phyloP scores from a whole-genome alignment of 306 rosid genomes.

The Vachellia collinsii region DNA sequence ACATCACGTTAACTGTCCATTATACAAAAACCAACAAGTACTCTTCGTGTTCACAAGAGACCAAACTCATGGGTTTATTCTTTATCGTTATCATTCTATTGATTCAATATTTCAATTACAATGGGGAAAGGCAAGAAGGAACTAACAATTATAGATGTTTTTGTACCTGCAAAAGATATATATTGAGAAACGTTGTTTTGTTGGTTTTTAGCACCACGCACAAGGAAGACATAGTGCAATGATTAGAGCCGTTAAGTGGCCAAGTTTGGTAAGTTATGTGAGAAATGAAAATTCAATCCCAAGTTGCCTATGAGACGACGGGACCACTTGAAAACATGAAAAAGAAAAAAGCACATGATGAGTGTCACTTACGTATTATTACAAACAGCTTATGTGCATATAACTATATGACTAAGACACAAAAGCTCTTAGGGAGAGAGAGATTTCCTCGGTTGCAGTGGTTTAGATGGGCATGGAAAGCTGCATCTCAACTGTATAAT shows the following conservation, averaged over 20 bases:
- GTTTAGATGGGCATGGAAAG: constrained; percentile 1
- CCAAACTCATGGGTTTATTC: constrained; percentile 39
- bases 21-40: background rate
- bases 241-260: constrained; percentile 53
- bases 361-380: background rate
- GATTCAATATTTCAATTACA: constrained; percentile 28
- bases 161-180: constrained; percentile 43
- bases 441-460: background rate
- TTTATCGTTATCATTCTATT: constrained; percentile 39
- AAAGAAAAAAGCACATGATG: background rate
- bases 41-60: constrained; percentile 27
- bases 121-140: constrained; percentile 29
- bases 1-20: constrained; percentile 44
- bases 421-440: background rate
- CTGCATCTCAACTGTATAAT: background rate
- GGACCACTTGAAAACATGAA: constrained; percentile 32
- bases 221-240: constrained; percentile 54
- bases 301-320: constrained; percentile 29
- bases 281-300: constrained; percentile 14
- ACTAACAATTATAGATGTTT: constrained; percentile 37
- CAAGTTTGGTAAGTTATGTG: constrained; percentile 41
- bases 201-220: constrained; percentile 34
- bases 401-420: background rate
- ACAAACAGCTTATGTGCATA: constrained; percentile 11
- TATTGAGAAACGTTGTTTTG: constrained; percentile 37